A percentile compares a stretch with the other conserved stretches of the same genome.
phyloP scores from a whole-genome alignment of 2,329 filamentous ascomycete genomes.

The Ascochyta viciae-villosae region DNA sequence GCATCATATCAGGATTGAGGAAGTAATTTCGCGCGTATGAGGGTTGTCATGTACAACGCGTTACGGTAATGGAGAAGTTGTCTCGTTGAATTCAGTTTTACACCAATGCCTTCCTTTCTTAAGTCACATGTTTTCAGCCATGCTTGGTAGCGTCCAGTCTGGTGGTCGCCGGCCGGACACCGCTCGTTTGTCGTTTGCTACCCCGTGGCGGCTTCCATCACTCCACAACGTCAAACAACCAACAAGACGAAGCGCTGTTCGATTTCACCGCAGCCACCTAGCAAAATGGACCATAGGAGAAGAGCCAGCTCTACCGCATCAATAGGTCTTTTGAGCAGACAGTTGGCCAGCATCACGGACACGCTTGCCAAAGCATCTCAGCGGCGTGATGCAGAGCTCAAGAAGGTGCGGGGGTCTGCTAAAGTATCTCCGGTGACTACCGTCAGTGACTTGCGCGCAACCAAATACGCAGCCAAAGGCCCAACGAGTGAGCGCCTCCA shows the following conservation, averaged over 20 bases:
- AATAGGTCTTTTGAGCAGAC: conserved; percentile 18
- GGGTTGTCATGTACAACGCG: neutral
- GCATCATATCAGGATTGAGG: conserved; percentile 10
- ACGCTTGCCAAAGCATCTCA: conserved; percentile 23
- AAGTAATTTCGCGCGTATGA: neutral
- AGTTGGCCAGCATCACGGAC: conserved; percentile 27
- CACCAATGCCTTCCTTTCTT: neutral
- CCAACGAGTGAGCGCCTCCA: neutral
- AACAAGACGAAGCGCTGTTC: neutral
- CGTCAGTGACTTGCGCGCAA: neutral
- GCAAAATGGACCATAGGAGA: conserved; percentile 2
- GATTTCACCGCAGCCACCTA: neutral
- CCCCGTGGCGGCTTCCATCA: conserved; percentile 1
- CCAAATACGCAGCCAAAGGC: neutral
- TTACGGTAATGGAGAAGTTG: neutral
- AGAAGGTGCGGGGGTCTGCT: neutral
- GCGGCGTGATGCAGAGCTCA: conserved; percentile 21
- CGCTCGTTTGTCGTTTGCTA: conserved; percentile 1
- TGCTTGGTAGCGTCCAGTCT: neutral
- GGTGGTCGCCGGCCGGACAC: neutral
- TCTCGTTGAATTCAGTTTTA: neutral
- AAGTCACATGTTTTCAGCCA: neutral
- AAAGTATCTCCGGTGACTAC: neutral
- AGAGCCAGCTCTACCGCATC: neutral
- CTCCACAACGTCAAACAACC: neutral